Evolutionary conservation across 2,329 filamentous ascomycete genomes (phyloP), one percentile per base, ranked within the genome.

Genomic region (Fusarium palustre): DNA sequence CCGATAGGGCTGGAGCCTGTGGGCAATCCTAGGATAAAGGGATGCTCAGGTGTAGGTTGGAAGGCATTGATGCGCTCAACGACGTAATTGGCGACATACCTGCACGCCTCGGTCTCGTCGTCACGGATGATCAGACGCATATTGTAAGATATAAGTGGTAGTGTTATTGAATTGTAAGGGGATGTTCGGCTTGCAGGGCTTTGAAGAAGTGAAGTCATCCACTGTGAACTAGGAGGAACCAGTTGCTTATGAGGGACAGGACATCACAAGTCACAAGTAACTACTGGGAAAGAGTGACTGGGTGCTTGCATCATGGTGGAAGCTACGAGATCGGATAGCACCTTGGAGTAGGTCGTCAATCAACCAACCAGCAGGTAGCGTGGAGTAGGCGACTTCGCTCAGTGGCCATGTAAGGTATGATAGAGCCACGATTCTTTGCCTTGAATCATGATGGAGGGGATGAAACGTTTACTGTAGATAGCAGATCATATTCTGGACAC

Each of bases 111-210:
- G 56, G 85, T 79, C 72, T 90, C 85, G 75, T 93, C 86, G 78
- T 94, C 90, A 78, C 92, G 87, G 77, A 96, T 92, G 80, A 96
- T 94, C 76, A 96, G 88, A 82, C 92, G 90, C 92, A 93, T 96
- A 74, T 73, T 82, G 77, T 64, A 59, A 70, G 47, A 52, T 58
- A 24, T 49, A 54, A 64, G 62, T 62, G 55, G 64, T 25, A 25
- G 31, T 31, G 12, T 33, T 42, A 12, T 55, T 42, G 45, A n/a
- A 13, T 47, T 56, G 39, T 22, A 34, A 45, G 55, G 34, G 49
- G 41, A 30, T 55, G 13, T 38, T 36, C 33, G 24, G 41, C 43
- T 30, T 46, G 49, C 24, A 39, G 24, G 42, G 39, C n/a, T 36
- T 61, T 39, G 28, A 28, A 64, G 47, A 50, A 31, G 36, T 46